Conservation (phyloP, 1,139 yeast species). For the Taphrina communis region DNA sequence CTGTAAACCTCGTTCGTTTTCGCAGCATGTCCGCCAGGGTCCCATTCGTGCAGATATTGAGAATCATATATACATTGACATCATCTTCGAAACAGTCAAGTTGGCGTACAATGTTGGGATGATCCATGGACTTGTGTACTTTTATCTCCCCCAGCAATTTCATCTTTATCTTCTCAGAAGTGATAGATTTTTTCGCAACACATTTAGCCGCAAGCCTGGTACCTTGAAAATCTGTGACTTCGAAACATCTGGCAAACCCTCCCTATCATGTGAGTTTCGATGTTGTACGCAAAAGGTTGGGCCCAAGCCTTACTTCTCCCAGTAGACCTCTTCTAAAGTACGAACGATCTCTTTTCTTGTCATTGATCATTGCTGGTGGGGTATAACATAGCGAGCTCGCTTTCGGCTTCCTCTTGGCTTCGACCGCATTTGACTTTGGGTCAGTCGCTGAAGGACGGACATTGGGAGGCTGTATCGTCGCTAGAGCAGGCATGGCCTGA, state of each 20-base stretch:
- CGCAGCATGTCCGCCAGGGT: constrained; percentile 91
- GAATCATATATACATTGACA: constrained; percentile 84
- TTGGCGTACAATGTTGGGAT: constrained; percentile 87
- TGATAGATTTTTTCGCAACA: constrained; percentile 92
- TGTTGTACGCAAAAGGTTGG: background rate
- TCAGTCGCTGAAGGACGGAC: constrained; percentile 11
- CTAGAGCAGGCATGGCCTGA: constrained; percentile 25
- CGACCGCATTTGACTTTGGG: constrained; percentile 11
- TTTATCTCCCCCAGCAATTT: constrained; percentile 88
- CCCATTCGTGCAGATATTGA: constrained; percentile 88
- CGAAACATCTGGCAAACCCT: constrained; percentile 98
- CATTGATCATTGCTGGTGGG: constrained; percentile 89
- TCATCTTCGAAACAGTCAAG: constrained; percentile 96
- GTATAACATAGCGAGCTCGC: constrained; percentile 87
- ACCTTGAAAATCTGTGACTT: constrained; percentile 82
- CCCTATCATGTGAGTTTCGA: constrained; percentile 55
- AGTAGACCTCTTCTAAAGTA: constrained; percentile 88
- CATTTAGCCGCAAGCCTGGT: constrained; percentile 94
- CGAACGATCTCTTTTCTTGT: constrained; percentile 77
- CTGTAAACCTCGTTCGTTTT: constrained; percentile 78
- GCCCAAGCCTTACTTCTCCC: constrained; percentile 64
- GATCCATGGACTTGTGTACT: constrained; percentile 88
- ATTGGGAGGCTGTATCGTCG: constrained; percentile 25
- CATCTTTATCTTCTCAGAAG: constrained; percentile 86
- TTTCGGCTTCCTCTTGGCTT: constrained; percentile 76